Base-by-base conservation (phyloP, 768 basidiomycete species). In the Macrocybe gigantea region DNA sequence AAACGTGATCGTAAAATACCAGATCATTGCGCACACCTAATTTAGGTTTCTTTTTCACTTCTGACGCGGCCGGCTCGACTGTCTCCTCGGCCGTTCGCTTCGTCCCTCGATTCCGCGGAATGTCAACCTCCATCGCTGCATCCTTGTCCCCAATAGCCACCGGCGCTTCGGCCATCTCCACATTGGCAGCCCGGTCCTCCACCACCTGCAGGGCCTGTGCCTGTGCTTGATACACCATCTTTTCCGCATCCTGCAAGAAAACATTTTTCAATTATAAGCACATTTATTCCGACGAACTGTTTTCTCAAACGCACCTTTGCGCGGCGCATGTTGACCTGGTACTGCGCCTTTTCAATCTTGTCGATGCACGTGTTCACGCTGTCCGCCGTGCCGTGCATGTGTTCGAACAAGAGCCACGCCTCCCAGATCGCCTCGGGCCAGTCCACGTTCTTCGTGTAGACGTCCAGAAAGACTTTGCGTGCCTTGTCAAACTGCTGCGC, bases 401-500 rank as follows among this genome's bases (percentile, higher is more conserved):
- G 80, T 61, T 97, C 95, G 57, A 97, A 96, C n/a, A 75, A 67
- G 12, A 84, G 59, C 88, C 91, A 95, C 1, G 88, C 85, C 47
- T 93, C 90, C 83, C 90, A 95, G 6, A 98, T 70, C 7, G 85
- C 87, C 64, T 99, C 95, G 0, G 96, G 93, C 86, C 93, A 98
- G 64, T 99, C 95, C 35, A 98, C 56, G 43, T 84, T 79, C 61
- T 86, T 87, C 38, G 72, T 69, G 30, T 82, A 77, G 4, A 88
- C 71, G 50, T 83, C 80, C 37, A 69, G 64, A 62, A 90, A 95
- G 6, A 80, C 67, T 15, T 74, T 69, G 36, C 92, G 80, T 2
- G 86, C 87, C 40, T 77, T 68, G 11, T 80, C 74, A 44, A 80
- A 67, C 22, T 22, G 22, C 22, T 53, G 69, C 70, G 49, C 75